phyloP scores from a whole-genome alignment of 768 basidiomycete genomes.

The Amanita exitialis region DNA sequence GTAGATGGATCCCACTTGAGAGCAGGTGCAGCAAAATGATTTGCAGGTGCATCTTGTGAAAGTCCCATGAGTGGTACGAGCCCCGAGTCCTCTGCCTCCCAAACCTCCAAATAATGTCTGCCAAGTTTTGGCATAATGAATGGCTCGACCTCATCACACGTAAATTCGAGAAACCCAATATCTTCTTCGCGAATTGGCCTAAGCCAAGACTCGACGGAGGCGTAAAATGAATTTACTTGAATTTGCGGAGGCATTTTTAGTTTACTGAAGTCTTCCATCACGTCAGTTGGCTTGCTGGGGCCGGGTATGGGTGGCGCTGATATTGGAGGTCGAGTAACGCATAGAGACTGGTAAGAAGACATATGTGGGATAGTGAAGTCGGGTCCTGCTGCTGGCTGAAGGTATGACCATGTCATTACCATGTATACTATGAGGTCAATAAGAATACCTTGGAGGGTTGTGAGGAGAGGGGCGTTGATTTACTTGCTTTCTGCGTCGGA shows the following conservation, averaged over 20 bases:
- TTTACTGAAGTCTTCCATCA: conserved; percentile 85
- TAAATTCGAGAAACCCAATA: conserved; percentile 84
- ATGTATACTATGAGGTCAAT: neutral
- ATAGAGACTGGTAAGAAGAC: conserved; percentile 24
- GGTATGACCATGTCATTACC: neutral
- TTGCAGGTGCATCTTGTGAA: conserved; percentile 24
- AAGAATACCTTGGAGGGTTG: conserved; percentile 38
- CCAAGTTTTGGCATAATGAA: conserved; percentile 81
- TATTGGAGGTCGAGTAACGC: conserved; percentile 48
- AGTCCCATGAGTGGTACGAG: conserved; percentile 20
- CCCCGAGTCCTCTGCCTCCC: conserved; percentile 85
- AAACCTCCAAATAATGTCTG: conserved; percentile 80
- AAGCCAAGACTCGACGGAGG: conserved; percentile 83
- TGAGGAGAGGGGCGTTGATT: conserved; percentile 33
- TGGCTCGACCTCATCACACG: conserved; percentile 84
- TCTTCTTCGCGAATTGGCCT: conserved; percentile 92
- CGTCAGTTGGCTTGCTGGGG: conserved; percentile 77
- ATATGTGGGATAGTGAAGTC: conserved; percentile 53
- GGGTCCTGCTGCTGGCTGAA: conserved; percentile 28
- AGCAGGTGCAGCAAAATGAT: conserved; percentile 35
- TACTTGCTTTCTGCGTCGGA: conserved; percentile 43
- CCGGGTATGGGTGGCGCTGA: conserved; percentile 59
- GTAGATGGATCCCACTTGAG: conserved; percentile 82
- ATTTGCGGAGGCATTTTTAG: conserved; percentile 68
- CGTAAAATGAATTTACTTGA: conserved; percentile 70